Evolutionary conservation across 2,329 filamentous ascomycete genomes (phyloP), one percentile per base, ranked within the genome.

Genomic region (Fusarium haematococcum): DNA sequence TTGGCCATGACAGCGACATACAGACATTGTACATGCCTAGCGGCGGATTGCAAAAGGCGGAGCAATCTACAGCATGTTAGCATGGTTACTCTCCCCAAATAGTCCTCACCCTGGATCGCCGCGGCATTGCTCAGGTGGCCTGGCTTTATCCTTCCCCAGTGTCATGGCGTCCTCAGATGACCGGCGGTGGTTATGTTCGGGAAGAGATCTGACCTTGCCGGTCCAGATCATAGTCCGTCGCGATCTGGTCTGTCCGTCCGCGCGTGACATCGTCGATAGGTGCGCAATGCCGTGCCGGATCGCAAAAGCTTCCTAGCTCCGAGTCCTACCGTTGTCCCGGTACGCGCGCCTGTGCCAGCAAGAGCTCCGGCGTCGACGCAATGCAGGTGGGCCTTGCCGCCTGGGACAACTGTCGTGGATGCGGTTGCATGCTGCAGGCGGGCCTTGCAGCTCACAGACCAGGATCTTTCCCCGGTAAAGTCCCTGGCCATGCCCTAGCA

Each of bases 331-430:
- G 70, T 60, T 73, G 74, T 66, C 68, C 75, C 70, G 77, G 77
- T 78, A 78, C 70, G 50, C 63, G 68, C 76, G 71, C 64, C 68
- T 77, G 74, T 76, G 68, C 74, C 70, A 76, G 65, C 70, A 68
- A 76, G 69, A 74, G 67, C 67, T 74, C 67, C 67, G 61, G 60
- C 64, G 73, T 67, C 68, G 66, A 77, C 65, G 62, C 41, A 64
- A 69, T 74, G 74, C 70, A 78, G 62, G 75, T 71, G 74, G 65
- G 73, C 60, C 50, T 66, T 73, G 68, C 67, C 64, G 73, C 68
- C 68, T 69, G 54, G 68, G 71, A 78, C 67, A 77, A 72, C 65
- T 75, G 69, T 71, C 68, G 74, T 75, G 67, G 70, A 66, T 71
- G 58, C 45, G 68, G 75, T 73, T 72, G 77, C 75, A 78, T 76